phyloP scores from a whole-genome alignment of 257 asterid genomes.

The Leonotis leonurus region DNA sequence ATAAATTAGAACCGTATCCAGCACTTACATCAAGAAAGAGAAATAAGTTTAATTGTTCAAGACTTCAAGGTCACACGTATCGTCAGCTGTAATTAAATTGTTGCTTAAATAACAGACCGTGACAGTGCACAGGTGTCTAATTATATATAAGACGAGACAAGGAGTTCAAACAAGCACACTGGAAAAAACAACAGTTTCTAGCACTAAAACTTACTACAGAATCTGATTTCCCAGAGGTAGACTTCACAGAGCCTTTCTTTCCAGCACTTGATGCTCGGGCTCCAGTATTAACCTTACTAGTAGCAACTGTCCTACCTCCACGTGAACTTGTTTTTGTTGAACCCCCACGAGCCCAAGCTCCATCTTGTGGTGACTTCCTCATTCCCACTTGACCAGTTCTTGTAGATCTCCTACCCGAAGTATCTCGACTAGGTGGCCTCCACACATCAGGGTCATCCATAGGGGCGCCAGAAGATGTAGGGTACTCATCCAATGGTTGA shows the following conservation, averaged over 20 bases:
- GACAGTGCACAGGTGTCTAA: neutral
- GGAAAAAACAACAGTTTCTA: neutral
- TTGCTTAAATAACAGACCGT: neutral
- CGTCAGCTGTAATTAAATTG: conserved; percentile 4
- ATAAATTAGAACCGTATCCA: neutral
- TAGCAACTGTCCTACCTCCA: conserved; percentile 68
- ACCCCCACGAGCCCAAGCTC: conserved; percentile 84
- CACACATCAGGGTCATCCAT: conserved; percentile 99
- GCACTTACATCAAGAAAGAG: neutral
- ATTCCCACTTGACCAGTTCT: conserved; percentile 66
- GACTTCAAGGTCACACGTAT: conserved; percentile 5
- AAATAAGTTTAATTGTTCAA: neutral
- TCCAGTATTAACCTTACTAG: conserved; percentile 63
- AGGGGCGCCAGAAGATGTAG: conserved; percentile 73
- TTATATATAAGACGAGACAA: neutral
- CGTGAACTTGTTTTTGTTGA: conserved; percentile 56
- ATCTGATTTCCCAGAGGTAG: conserved; percentile 56
- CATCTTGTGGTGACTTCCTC: conserved; percentile 86
- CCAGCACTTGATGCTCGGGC: conserved; percentile 64
- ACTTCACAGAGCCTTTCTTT: conserved; percentile 66
- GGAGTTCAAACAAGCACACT: neutral
- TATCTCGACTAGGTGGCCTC: conserved; percentile 94
- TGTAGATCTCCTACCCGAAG: conserved; percentile 57
- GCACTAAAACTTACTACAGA: conserved; percentile 48
- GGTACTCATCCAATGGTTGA: conserved; percentile 92